Conservation (phyloP, 164 flowering plant genomes). For the Stephania cephalantha region DNA sequence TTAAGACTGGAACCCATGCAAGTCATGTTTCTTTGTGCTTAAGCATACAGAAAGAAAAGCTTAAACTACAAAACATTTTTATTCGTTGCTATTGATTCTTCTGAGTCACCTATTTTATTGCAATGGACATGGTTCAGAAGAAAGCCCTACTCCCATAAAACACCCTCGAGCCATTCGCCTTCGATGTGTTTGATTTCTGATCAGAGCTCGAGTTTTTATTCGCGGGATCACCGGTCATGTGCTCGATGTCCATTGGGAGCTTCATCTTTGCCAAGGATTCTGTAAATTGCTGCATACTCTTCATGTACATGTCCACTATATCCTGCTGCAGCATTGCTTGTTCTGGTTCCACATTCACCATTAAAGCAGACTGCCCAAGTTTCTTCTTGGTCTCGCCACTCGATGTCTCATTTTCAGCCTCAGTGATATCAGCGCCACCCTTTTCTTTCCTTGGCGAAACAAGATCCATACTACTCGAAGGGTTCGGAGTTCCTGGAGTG, state of each 20-base stretch:
- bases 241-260: slow-evolving; percentile 84
- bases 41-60: slow-evolving; percentile 31
- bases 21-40: slow-evolving; percentile 12
- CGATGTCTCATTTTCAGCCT: slow-evolving; percentile 43
- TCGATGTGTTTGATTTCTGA: slow-evolving; percentile 31
- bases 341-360: slow-evolving; percentile 56
- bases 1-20: slow-evolving; percentile 4
- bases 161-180: slow-evolving; percentile 56
- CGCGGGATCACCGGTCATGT: slow-evolving; percentile 36
- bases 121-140: slow-evolving; percentile 54
- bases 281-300: slow-evolving; percentile 96
- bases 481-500: slow-evolving; percentile 27
- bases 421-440: slow-evolving; percentile 18
- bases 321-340: slow-evolving; percentile 76
- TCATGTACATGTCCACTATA: slow-evolving; percentile 94
- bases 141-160: slow-evolving; percentile 96
- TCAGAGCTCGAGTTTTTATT: slow-evolving; percentile 43
- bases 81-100: slow-evolving; percentile 31
- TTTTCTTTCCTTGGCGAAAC: slow-evolving; percentile 33
- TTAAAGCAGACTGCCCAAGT: slow-evolving; percentile 36
- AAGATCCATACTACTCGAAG: slow-evolving; percentile 29
- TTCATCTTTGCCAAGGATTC: slow-evolving; percentile 97
- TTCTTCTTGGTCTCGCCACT: slow-evolving; percentile 22
- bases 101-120: slow-evolving; percentile 43
- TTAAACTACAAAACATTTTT: slow-evolving; percentile 9